Evolutionary conservation across 177 flowering plant species (phyloP), one percentile per base, ranked within the genome.

Genomic region (Vitis hybrid): DNA sequence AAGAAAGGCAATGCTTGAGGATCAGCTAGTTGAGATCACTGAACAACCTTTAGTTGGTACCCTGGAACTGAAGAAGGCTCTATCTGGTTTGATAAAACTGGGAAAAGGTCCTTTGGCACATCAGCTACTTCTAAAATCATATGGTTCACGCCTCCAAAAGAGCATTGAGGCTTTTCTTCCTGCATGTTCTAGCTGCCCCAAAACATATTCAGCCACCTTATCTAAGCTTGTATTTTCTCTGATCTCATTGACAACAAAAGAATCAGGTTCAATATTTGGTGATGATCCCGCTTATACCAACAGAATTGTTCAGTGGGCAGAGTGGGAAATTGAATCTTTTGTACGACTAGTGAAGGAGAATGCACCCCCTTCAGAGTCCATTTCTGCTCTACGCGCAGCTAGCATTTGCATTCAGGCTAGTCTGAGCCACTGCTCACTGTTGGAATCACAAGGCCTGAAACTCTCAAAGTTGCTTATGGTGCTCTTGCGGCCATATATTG

Each of bases 271-370:
- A 18, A 78, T 88, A 65, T 92, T 94, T 84, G 93, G 97, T 31
- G 97, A 93, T 61, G 73, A 86, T 82, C 91, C 97, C 57, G 68
- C 78, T 59, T 93, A 87, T 72, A 86, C 87, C 66, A 88, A 87
- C 66, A 83, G 81, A 78, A 72, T 90, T 73, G 91, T 90, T 80
- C 98, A 90, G 60, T 95, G 99, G 99, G 95, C 95, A 65, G 99
- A 95, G 80, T 84, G 98, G 84, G 87, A 90, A 73, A 80, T 93
- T 67, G 98, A 95, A 81, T 93, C 78, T 61, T 83, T 93, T 79
- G 88, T 91, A 59, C 79, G 89, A 61, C 68, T 95, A 76, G 96
- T 91, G 76, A 93, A 90, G 84, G 97, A 90, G 73, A 82, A 94
- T 78, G 90, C 94, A 57, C 93, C 98, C 11, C 71, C 89, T 55